Conservation (phyloP, 768 basidiomycete species). For the Suillus paluster region DNA sequence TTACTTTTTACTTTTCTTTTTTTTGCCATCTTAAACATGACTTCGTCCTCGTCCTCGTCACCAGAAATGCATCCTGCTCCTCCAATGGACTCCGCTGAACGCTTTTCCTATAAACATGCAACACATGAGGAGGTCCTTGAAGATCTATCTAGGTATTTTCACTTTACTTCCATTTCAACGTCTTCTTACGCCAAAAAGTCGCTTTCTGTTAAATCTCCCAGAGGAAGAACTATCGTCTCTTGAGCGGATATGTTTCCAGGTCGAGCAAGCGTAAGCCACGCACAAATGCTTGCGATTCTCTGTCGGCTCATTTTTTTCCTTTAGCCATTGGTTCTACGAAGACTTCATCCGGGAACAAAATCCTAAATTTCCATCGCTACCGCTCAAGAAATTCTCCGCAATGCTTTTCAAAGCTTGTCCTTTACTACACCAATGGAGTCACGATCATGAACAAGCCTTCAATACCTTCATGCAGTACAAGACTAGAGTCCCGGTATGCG, state of each 20-base stretch:
- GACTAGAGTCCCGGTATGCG: conserved; percentile 95
- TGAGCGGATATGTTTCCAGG: conserved; percentile 96
- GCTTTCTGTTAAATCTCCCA: conserved; percentile 96
- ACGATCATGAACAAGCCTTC: conserved; percentile 86
- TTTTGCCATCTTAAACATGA: conserved; percentile 49
- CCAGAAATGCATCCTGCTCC: conserved; percentile 67
- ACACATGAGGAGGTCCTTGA: conserved; percentile 87
- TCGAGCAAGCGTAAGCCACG: conserved; percentile 91
- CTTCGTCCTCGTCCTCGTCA: conserved; percentile 79
- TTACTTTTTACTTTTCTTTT: conserved; percentile 35
- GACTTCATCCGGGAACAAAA: conserved; percentile 96
- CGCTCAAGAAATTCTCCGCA: conserved; percentile 91
- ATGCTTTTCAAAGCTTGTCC: conserved; percentile 89
- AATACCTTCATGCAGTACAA: conserved; percentile 95
- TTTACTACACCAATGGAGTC: conserved; percentile 78
- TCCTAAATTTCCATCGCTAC: conserved; percentile 82
- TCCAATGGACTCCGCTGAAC: conserved; percentile 41
- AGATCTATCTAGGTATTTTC: conserved; percentile 79
- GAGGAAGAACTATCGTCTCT: conserved; percentile 89
- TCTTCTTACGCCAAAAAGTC: conserved; percentile 50
- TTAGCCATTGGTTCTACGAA: conserved; percentile 99
- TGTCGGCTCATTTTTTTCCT: conserved; percentile 16
- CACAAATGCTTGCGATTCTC: conserved; percentile 16
- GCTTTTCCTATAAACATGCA: conserved; percentile 68
- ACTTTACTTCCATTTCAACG: conserved; percentile 13